Base-by-base conservation (phyloP, 352 stramenopile genomes). In the Aphanomyces astaci region DNA sequence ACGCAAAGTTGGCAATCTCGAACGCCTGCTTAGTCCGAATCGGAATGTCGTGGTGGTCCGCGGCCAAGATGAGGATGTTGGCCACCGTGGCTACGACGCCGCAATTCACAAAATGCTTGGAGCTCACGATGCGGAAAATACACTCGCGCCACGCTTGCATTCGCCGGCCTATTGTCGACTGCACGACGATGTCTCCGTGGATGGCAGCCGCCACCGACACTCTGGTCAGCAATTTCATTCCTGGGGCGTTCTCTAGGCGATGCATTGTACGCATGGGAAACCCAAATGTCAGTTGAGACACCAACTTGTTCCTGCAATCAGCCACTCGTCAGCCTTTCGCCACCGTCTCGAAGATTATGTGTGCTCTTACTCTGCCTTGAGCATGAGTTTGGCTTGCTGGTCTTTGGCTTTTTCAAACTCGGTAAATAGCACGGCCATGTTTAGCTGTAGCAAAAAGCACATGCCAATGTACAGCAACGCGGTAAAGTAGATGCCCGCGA, bases 401-500 rank as follows among this genome's bases (percentile, higher is more conserved):
- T 56, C 63, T 19, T 72, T 71, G 9, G 71, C 71, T 53, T 70
- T 57, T 27, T 62, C 59, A 28, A 78, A 85, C 15, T 73, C 72
- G 25, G 78, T 70, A 45, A 71, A 85, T 33, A 87, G 63, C 22
- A 87, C 80, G 33, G 79, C 80, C 33, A 87, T 76, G 31, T 81
- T 76, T 0, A 87, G 64, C 51, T 87, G 82, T 19, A 87, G 70
- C 33, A 84, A 56, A 70, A 87, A 87, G 55, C 83, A 89, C 27
- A 76, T 76, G 32, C 78, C 94, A 43, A 96, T 93, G 51, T 97
- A 87, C 25, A 98, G 84, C 2, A 98, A 70, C 2, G 81, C 64
- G 19, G 92, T 76, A 66, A 98, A 98, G 70, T 96, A 97, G 0
- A 97, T 48, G 1, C 76, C 76, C 3, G 68, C 86, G 1, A 95